phyloP scores from a whole-genome alignment of 257 asterid species.

The Forsythia suspensa region DNA sequence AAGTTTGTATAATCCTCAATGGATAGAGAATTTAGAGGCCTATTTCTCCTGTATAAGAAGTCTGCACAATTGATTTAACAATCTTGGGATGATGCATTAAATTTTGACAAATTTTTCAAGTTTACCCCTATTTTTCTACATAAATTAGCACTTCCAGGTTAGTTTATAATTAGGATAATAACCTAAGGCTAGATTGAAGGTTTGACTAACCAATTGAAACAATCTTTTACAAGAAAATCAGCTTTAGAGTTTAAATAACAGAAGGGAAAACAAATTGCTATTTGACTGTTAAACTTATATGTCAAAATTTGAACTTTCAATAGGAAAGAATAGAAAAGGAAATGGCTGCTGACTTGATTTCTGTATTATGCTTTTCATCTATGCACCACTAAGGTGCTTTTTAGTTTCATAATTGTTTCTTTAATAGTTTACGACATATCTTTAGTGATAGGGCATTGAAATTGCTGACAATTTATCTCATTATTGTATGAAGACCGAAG shows the following conservation, averaged over 20 bases:
- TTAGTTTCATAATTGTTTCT: not conserved
- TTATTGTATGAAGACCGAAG: not conserved
- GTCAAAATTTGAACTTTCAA: not conserved
- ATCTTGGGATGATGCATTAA: too few relatives aligned
- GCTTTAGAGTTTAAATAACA: not conserved
- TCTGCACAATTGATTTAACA: too few relatives aligned
- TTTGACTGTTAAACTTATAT: not conserved
- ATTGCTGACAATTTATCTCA: not conserved
- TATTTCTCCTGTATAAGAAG: too few relatives aligned
- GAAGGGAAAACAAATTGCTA: too few relatives aligned
- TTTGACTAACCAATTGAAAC: not conserved
- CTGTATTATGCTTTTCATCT: not conserved
- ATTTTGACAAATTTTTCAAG: not conserved
- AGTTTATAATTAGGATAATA: not conserved
- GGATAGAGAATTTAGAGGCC: not conserved
- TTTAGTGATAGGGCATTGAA: not conserved
- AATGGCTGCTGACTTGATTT: not conserved
- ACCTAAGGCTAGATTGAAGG: not conserved
- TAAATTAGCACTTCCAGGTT: not conserved
- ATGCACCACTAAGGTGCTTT: not conserved
- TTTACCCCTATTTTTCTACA: too few relatives aligned
- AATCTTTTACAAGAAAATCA: not conserved
- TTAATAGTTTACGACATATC: too few relatives aligned
- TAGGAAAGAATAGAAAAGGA: not conserved
- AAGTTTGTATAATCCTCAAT: not conserved